A percentile compares a stretch with the other conserved stretches of the same genome.
phyloP scores from a whole-genome alignment of 306 rosid genomes.

The Cucumis melo region DNA sequence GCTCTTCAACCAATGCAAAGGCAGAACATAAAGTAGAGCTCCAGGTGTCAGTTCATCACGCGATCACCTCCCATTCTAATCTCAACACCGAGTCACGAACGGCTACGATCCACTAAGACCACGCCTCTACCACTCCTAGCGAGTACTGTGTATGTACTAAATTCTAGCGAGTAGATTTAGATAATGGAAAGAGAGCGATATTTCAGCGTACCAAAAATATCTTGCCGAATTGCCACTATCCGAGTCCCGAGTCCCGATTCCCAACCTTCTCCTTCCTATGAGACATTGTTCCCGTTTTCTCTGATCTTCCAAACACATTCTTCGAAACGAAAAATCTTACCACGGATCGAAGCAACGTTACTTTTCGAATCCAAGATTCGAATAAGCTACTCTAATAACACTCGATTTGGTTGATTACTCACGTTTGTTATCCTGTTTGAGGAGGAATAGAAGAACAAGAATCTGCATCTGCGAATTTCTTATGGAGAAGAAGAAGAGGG shows the following conservation, averaged over 20 bases:
- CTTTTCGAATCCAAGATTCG: slow-evolving; percentile 16
- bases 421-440: background rate
- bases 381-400: background rate
- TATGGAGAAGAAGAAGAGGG: slow-evolving; percentile 44
- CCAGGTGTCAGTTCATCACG: background rate
- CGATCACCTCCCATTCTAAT: background rate
- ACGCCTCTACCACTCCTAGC: background rate
- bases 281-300: background rate
- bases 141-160: background rate
- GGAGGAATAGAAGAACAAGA: background rate
- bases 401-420: background rate
- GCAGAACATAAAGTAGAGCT: background rate
- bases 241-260: background rate
- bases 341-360: background rate
- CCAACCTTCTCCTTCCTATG: background rate
- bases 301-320: slow-evolving; percentile 11
- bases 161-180: background rate
- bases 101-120: background rate
- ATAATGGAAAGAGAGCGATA: background rate
- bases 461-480: background rate
- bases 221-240: background rate
- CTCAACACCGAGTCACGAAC: background rate
- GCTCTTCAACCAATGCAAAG: background rate
- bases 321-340: slow-evolving; percentile 18
- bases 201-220: background rate